Evolutionary conservation across 2,329 filamentous ascomycete genomes (phyloP), one percentile per base, ranked within the genome.

Genomic region (Penicillium nordicum): DNA sequence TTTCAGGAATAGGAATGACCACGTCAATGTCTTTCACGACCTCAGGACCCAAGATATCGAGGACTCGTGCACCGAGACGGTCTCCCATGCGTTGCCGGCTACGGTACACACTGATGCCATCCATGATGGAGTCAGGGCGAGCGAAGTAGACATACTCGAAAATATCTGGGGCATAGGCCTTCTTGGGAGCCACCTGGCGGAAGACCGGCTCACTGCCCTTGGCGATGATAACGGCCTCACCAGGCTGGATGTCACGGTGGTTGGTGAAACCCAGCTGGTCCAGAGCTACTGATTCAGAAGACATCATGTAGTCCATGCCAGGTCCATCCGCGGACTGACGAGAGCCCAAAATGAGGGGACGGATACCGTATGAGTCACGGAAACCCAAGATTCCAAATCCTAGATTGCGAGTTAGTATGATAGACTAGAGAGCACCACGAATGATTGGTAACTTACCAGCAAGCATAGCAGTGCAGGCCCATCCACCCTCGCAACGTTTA

Each of bases 141-240:
- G 90, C 88, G 66, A 96, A 92, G 77, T 96, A 96, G 56, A 96
- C 88, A 62, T 87, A 91, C 74, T 95, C 90, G 67, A 95, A 94
- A 59, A 91, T 88, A 71, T 96, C 92, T 1, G 91, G 91, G 1
- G 88, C 86, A 69, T 96, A 96, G 16, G 82, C 80, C 65, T 83
- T 81, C 63, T 82, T 81, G 57, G 83, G 76, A 40, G 86, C 84
- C 14, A 96, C 85, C 73, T 96, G 90, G 60, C 82, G 80, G 78
- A 92, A 94, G 46, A 87, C 82, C 1, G 90, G 90, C 52, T 80
- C 78, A 48, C 83, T 80, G 40, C 90, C 90, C 76, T 95, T 95
- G 67, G 88, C 80, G 60, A 95, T 87, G 68, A 95, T 91, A 59
- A 95, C 90, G 2, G 90, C 91, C 75, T 96, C 84, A 23, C 92